Base-by-base conservation (phyloP, 2,329 filamentous ascomycete genomes). In the Metarhizium brunneum region DNA sequence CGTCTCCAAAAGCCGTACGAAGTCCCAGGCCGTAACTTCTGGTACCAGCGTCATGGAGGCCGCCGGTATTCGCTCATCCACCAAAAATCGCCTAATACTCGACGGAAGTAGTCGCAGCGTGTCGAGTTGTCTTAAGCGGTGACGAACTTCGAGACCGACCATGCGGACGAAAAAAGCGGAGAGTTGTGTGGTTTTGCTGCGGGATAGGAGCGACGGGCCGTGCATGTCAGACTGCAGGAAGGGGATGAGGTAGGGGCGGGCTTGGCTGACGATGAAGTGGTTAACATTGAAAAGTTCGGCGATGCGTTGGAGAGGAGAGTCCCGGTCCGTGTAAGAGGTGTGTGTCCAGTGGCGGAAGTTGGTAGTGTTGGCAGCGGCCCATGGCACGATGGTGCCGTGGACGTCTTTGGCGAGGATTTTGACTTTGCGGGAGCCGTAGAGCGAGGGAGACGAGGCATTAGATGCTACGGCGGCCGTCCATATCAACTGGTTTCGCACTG, bases 251-350 rank as follows among this genome's bases (percentile, higher is more conserved):
- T 95, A 96, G 0, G 92, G 92, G 3, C 92, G 81, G 1, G 92
- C 91, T 73, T 96, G 92, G 61, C 88, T 94, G 61, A 97, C 85
- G 60, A 97, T 90, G 72, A 95, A 96, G 74, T 96, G 92, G 67
- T 96, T 95, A 54, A 95, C 89, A 67, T 95, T 95, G 78, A 94
- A 94, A 11, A 92, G 81, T 71, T 92, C 87, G 6, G 87, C 83
- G 35, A 94, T 85, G 43, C 89, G 82, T 54, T 83, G 79, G 1
- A 94, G 78, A 2, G 80, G 81, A 1, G 79, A 79, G 64, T 82
- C 85, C 47, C 83, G 83, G 59, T 88, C 85, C 47, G 79, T 78
- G 68, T 87, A 85, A 6, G 79, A 81, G 20, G 81, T 79, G 57
- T 82, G 78, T 5, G 84, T 84, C 80, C 85, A 88, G 47, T 87